These are phyloP conservation scores for Penicillium argentinense DNA, from an alignment of 495 filamentous ascomycete genomes.

Conservation along the genomic window DNA sequence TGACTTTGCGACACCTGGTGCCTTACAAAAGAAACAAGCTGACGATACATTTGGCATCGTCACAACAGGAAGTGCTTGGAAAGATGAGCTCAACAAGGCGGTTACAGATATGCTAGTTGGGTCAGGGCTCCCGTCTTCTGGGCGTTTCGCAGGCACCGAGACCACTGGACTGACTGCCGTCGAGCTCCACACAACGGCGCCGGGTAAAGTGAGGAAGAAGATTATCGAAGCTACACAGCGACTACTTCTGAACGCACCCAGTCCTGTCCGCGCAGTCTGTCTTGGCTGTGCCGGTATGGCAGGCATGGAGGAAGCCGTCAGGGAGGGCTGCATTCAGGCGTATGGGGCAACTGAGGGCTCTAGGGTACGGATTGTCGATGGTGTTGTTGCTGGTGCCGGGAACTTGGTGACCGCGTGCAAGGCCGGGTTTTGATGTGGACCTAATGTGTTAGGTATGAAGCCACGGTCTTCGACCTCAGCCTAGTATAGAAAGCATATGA, in stretches of 20 bases:
- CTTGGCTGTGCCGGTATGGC: constrained; percentile 91
- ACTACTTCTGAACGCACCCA: constrained; percentile 53
- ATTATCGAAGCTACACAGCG: constrained; percentile 69
- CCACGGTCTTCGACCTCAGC: no score
- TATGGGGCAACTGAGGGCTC: constrained; percentile 61
- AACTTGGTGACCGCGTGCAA: constrained; percentile 55
- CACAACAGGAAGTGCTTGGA: constrained; percentile 83
- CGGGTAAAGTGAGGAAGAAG: constrained; percentile 61
- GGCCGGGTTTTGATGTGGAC: constrained; percentile 32
- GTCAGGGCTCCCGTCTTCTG: constrained; percentile 21
- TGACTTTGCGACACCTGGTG: constrained; percentile 23
- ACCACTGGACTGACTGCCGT: constrained; percentile 80
- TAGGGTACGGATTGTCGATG: constrained; percentile 74
- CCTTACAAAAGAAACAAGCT: constrained; percentile 31
- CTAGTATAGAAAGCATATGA: neutral
- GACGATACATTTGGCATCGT: constrained; percentile 80
- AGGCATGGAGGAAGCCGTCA: constrained; percentile 79
- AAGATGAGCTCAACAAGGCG: constrained; percentile 62
- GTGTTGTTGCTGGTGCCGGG: constrained; percentile 74
- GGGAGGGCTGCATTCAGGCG: constrained; percentile 62
- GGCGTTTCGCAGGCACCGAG: constrained; percentile 74
- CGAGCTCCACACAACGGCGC: constrained; percentile 70
- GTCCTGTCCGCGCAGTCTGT: constrained; percentile 51
- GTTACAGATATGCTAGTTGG: constrained; percentile 51
- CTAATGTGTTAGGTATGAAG: no score